A percentile compares a stretch with the other conserved stretches of the same genome.
phyloP scores from a whole-genome alignment of 1,284 basidiomycete species.

The Vanrija pseudolonga region DNA sequence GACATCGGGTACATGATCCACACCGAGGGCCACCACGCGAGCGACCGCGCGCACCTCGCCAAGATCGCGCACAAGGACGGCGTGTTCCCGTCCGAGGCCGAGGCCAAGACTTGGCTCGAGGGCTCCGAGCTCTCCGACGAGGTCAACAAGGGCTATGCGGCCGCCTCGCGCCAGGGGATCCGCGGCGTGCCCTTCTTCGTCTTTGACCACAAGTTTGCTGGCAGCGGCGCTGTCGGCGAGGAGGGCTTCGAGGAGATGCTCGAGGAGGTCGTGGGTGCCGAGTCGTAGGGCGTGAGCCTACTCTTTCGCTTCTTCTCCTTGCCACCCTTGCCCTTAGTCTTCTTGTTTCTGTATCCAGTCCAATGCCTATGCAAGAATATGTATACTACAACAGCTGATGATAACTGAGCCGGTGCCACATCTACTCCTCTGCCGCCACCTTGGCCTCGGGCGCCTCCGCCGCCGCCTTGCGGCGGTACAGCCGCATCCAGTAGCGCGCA shows the following conservation, averaged over 20 bases:
- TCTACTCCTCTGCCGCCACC: neutral
- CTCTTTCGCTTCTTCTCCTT: too few relatives aligned
- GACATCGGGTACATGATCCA: constrained; percentile 46
- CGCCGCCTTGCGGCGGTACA: constrained; percentile 33
- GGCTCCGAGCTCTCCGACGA: constrained; percentile 31
- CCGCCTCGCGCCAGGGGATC: constrained; percentile 40
- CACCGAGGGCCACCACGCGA: constrained; percentile 40
- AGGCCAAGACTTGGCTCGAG: constrained; percentile 33
- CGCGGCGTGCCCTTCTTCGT: constrained; percentile 52
- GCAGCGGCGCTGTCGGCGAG: constrained; percentile 50
- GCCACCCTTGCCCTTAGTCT: too few relatives aligned
- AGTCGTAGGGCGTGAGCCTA: too few relatives aligned
- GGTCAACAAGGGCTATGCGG: constrained; percentile 30
- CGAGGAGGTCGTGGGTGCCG: constrained; percentile 4
- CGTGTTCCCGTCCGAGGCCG: constrained; percentile 33
- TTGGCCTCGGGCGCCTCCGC: too few relatives aligned
- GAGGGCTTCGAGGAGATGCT: constrained; percentile 51
- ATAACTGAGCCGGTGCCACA: too few relatives aligned
- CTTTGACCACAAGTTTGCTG: constrained; percentile 44
- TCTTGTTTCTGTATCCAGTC: neutral
- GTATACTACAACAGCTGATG: neutral
- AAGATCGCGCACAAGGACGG: constrained; percentile 37
- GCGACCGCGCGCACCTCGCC: constrained; percentile 37
- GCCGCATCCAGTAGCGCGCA: constrained; percentile 48
- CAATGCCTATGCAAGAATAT: neutral